Evolutionary conservation across 176 grass and related monocot species (phyloP).

Genomic region (Avena atlantica): DNA sequence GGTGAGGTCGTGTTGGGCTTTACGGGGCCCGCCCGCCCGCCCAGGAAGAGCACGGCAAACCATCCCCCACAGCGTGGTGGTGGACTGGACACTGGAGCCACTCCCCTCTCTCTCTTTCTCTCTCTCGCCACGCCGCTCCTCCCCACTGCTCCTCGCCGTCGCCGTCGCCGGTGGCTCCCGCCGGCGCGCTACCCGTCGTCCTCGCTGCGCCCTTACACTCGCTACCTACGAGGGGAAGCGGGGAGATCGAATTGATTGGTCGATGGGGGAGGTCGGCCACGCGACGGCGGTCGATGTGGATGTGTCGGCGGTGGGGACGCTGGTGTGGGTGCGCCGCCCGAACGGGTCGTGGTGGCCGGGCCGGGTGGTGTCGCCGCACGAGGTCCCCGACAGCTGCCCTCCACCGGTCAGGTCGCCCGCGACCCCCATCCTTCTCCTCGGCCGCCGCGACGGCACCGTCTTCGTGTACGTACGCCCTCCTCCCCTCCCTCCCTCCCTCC

Average conservation of each 20-base stretch:
- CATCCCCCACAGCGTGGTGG: background rate
- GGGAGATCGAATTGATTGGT: slow-evolving; percentile 20
- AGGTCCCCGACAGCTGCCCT: slow-evolving; percentile 48
- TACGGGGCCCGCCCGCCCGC: no score
- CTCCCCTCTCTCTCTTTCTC: background rate
- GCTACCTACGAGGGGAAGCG: background rate
- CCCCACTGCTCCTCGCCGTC: slow-evolving; percentile 10
- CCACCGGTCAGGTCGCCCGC: slow-evolving; percentile 43
- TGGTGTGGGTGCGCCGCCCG: slow-evolving; percentile 73
- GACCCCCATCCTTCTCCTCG: slow-evolving; percentile 71
- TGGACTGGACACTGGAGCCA: background rate
- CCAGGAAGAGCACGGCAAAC: background rate
- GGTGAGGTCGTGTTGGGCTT: no score
- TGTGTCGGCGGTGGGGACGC: slow-evolving; percentile 48
- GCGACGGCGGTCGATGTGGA: slow-evolving; percentile 7
- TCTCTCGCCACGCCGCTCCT: background rate
- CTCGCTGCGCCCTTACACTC: background rate
- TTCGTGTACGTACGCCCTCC: slow-evolving; percentile 30
- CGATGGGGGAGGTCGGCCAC: background rate
- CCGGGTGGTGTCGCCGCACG: slow-evolving; percentile 50
- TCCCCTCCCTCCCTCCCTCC: no score
- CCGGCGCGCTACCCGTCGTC: background rate
- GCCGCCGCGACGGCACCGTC: slow-evolving; percentile 54
- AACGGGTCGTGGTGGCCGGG: slow-evolving; percentile 81
- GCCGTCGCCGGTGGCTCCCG: slow-evolving; percentile 18